phyloP scores from a whole-genome alignment of 495 filamentous ascomycete species.

The Saxophila tyrrhenica region DNA sequence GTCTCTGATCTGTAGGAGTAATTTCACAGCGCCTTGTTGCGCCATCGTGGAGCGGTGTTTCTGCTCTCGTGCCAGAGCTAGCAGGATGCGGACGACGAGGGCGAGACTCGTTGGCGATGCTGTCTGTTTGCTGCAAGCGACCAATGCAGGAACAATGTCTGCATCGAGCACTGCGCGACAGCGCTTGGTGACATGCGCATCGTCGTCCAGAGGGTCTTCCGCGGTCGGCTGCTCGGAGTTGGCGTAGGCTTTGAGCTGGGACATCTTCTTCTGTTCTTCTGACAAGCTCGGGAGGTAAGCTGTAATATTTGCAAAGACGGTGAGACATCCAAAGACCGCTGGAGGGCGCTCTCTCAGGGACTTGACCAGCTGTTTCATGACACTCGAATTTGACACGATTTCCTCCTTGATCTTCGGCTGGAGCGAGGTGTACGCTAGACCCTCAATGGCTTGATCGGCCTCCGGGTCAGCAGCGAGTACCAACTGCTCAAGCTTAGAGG shows the following conservation, averaged over 20 bases:
- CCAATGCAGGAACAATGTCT: slow-evolving; percentile 61
- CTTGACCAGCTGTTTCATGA: slow-evolving; percentile 56
- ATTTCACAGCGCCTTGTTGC: slow-evolving; percentile 82
- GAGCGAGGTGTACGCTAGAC: slow-evolving; percentile 81
- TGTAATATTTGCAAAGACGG: slow-evolving; percentile 71
- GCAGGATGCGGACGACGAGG: slow-evolving; percentile 62
- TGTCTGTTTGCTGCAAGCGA: slow-evolving; percentile 54
- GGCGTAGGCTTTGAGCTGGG: slow-evolving; percentile 84
- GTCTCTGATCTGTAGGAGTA: slow-evolving; percentile 57
- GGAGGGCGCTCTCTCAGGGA: slow-evolving; percentile 47
- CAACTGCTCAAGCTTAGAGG: slow-evolving; percentile 66
- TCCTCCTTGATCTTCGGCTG: slow-evolving; percentile 73
- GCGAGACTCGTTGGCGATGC: slow-evolving; percentile 49
- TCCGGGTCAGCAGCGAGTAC: slow-evolving; percentile 48
- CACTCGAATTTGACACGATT: slow-evolving; percentile 50
- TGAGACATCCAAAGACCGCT: slow-evolving; percentile 73
- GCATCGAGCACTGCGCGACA: slow-evolving; percentile 68
- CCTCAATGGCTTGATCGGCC: slow-evolving; percentile 66
- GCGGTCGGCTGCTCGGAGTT: slow-evolving; percentile 57
- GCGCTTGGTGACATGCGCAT: slow-evolving; percentile 61
- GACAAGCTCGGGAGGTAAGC: slow-evolving; percentile 65
- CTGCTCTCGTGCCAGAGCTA: slow-evolving; percentile 59
- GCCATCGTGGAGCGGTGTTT: slow-evolving; percentile 65
- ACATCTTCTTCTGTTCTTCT: slow-evolving; percentile 84
- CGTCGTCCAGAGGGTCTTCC: slow-evolving; percentile 57